Conservation (phyloP, 148 eudicot species). For the Vaccinium darrowii region DNA sequence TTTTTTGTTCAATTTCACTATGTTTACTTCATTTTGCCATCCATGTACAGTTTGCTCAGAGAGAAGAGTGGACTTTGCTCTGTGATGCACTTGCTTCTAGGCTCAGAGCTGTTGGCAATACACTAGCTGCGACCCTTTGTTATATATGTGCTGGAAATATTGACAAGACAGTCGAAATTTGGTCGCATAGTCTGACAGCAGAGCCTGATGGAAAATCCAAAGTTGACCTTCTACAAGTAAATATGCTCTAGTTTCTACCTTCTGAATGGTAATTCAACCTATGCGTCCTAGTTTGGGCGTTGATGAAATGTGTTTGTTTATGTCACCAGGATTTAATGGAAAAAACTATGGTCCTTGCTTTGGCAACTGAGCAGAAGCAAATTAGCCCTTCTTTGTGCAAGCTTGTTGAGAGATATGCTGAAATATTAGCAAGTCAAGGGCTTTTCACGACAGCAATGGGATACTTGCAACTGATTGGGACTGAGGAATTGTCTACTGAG, state of each 20-base stretch:
- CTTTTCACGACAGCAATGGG: conserved; percentile 88
- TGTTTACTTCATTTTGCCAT: conserved; percentile 5
- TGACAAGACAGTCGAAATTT: conserved; percentile 87
- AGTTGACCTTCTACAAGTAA: conserved; percentile 86
- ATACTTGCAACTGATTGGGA: conserved; percentile 78
- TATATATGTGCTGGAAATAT: conserved; percentile 97
- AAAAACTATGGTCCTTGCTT: conserved; percentile 87
- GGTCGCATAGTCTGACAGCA: conserved; percentile 64
- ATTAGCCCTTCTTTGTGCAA: conserved; percentile 86
- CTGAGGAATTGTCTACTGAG: conserved; percentile 82
- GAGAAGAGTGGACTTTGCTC: conserved; percentile 82
- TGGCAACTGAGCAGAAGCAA: conserved; percentile 90
- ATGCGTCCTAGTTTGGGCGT: background rate
- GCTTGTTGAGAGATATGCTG: conserved; percentile 93
- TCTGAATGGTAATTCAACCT: background rate
- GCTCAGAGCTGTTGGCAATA: conserved; percentile 68
- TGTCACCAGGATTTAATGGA: conserved; percentile 84
- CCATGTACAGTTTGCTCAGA: conserved; percentile 69
- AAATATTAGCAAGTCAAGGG: conserved; percentile 98
- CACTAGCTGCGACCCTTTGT: conserved; percentile 88
- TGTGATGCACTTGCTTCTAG: conserved; percentile 93
- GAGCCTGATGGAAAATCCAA: conserved; percentile 75
- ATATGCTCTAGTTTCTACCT: background rate
- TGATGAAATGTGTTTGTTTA: conserved; percentile 6
- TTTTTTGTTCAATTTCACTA: background rate